Conservation (phyloP, 2,329 filamentous ascomycete species). For the Alternaria ethzedia region DNA sequence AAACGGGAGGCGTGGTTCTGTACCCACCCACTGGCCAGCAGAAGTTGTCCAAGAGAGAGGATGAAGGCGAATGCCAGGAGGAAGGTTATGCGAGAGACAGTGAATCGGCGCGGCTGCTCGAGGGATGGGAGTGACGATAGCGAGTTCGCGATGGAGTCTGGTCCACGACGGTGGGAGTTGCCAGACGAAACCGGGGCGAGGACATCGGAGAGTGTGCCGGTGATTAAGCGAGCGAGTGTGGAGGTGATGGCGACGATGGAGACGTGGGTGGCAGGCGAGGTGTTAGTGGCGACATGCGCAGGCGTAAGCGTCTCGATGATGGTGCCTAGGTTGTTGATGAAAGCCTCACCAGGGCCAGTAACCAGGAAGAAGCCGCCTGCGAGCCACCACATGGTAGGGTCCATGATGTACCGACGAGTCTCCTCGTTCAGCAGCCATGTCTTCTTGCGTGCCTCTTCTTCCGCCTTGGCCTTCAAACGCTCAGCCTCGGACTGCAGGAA, state of each 20-base stretch:
- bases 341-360: slow-evolving; percentile 93
- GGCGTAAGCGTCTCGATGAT: slow-evolving; percentile 85
- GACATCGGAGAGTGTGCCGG: slow-evolving; percentile 86
- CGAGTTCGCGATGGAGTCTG: slow-evolving; percentile 52
- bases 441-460: slow-evolving; percentile 75
- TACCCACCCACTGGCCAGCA: slow-evolving; percentile 76
- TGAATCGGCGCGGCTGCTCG: slow-evolving; percentile 49
- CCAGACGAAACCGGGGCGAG: slow-evolving; percentile 66
- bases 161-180: slow-evolving; percentile 63
- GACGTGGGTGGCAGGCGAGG: slow-evolving; percentile 83
- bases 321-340: slow-evolving; percentile 96
- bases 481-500: slow-evolving; percentile 54
- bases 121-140: slow-evolving; percentile 43
- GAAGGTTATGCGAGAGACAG: slow-evolving; percentile 79
- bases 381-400: slow-evolving; percentile 95
- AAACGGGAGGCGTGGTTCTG: slow-evolving; percentile 80
- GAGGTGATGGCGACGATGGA: slow-evolving; percentile 90
- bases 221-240: slow-evolving; percentile 87
- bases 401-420: slow-evolving; percentile 81
- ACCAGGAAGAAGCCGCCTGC: slow-evolving; percentile 90
- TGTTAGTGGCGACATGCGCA: slow-evolving; percentile 61
- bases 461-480: slow-evolving; percentile 54
- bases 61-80: slow-evolving; percentile 83
- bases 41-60: slow-evolving; percentile 76
- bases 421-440: slow-evolving; percentile 90